These are phyloP conservation scores for Lasiodiplodia sp. DNA, from an alignment of 2,329 filamentous ascomycete species.

Conservation along the genomic window DNA sequence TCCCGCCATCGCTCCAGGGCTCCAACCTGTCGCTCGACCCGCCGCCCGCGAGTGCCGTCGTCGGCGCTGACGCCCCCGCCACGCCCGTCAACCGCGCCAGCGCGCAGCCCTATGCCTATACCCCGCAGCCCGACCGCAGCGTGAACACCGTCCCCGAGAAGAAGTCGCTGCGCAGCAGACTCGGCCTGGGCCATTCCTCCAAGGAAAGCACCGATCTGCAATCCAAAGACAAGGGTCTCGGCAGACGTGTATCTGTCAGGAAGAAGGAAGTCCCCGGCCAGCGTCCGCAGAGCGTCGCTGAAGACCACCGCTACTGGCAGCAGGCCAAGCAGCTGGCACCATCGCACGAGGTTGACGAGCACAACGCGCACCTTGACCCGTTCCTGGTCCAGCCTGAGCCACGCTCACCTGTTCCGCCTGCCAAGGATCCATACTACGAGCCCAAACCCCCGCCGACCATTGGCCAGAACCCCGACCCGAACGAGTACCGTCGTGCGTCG, in stretches of 20 bases:
- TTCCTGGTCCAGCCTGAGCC: constrained; percentile 42
- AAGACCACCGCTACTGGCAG: constrained; percentile 38
- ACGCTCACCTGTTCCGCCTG: constrained; percentile 43
- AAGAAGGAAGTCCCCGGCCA: constrained; percentile 41
- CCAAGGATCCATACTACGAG: constrained; percentile 42
- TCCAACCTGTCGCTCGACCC: constrained; percentile 43
- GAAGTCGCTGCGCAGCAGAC: constrained; percentile 30
- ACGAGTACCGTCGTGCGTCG: constrained; percentile 21
- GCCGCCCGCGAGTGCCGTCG: constrained; percentile 30
- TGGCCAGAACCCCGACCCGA: constrained; percentile 12
- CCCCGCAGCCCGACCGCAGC: constrained; percentile 12
- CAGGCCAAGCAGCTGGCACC: constrained; percentile 41
- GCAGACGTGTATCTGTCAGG: constrained; percentile 45
- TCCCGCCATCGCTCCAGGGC: not conserved
- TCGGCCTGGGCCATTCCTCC: constrained; percentile 28
- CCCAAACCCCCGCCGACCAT: constrained; percentile 8
- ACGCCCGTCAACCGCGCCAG: constrained; percentile 36
- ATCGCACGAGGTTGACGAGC: constrained; percentile 45
- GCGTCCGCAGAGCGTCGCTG: constrained; percentile 40
- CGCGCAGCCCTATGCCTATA: constrained; percentile 31
- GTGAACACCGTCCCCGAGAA: constrained; percentile 29
- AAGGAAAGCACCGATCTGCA: constrained; percentile 37
- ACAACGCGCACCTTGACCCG: constrained; percentile 42
- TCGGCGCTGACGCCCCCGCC: constrained; percentile 35
- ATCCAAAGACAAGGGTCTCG: constrained; percentile 38